Base-by-base conservation (phyloP, 345 rosid genomes). In the Boechera retrofracta region DNA sequence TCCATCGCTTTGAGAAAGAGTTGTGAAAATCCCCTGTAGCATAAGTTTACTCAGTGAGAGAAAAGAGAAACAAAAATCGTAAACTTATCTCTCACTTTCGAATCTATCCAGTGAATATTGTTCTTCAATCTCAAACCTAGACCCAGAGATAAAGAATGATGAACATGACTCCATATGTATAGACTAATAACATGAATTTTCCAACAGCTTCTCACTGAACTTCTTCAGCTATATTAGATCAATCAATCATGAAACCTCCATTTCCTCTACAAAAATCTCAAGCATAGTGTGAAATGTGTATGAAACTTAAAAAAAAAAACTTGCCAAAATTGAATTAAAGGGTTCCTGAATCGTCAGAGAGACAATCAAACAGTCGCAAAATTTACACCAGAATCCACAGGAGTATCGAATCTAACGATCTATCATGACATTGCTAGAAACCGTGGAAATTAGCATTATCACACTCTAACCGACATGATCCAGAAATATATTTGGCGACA, bases 1-100 rank as follows among this genome's bases (percentile, higher is more conserved):
- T 55, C 99, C 98, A 78, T 91, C 81, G 72, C 86, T 81, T 67
- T 95, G 98, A 56, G 99, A n/a, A n/a, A n/a, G n/a, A n/a, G n/a
- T n/a, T n/a, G 97, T 95, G 64, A 93, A 82, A 61, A 93, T 96
- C 58, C 99, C 99, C 99, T 94, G 77, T 7, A 2, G 58, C 26
- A 64, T 3, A 36, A 6, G 13, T 49, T 49, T 41, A 54, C 26
- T 45, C 21, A 48, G 35, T 54, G 24, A 71, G 54, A 42, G 10
- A 58, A 49, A 64, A 36, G 28, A 36, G 28, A 18, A 33, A 59
- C 15, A 45, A 0, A 35, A 5, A 33, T 18, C 41, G 29, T 49
- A 16, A 47, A 57, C 21, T 16, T 11, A 31, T 12, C 6, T 12
- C 42, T 38, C 45, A 16, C 13, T 5, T 36, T 59, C 10, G 16